Base-by-base conservation (phyloP, 495 filamentous ascomycete genomes). In the Penicillium subrubescens region DNA sequence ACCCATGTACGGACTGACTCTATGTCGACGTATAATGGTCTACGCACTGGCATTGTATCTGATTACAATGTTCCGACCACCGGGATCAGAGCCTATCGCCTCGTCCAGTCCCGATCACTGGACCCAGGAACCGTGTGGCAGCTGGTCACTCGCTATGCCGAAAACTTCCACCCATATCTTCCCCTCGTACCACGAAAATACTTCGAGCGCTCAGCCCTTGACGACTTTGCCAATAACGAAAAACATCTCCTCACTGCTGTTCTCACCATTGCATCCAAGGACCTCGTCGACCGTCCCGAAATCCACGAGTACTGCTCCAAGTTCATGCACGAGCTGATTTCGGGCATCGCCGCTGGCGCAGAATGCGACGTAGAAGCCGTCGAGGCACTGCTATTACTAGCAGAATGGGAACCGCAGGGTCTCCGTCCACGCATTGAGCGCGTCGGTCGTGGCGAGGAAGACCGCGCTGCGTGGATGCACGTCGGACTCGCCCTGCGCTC, bases 401-500 rank as follows among this genome's bases (percentile, higher is more conserved):
- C 87, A 1, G 87, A 89, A 67, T 89, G 86, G 86, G 86, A 86
- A 41, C 87, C 87, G 0, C 87, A 89, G 39, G 83, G 83, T 5
- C 77, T 84, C 6, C 78, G 84, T 17, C 78, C 75, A 48, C 82
- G 64, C 17, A 74, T 81, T 27, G 83, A 85, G 62, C 76, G 82
- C 19, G 85, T 89, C 15, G 87, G 87, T 0, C 79, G 84, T 33
- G 87, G 87, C 11, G 86, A 89, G 71, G 87, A 90, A 71, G 87
- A 90, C 65, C 81, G 86, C 46, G 86, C 86, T 35, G 84, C 86
- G 4, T 90, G 87, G 87, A 89, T 89, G 87, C 87, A 89, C 70
- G 85, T 88, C 12, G 87, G 87, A 6, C 81, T 86, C 6, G 87
- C 87, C 2, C 66, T 90, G 12, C 80, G 87, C 43, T 83, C 87